These are phyloP conservation scores for Malus hybrid DNA, from an alignment of 331 rosid species.

Conservation along the genomic window DNA sequence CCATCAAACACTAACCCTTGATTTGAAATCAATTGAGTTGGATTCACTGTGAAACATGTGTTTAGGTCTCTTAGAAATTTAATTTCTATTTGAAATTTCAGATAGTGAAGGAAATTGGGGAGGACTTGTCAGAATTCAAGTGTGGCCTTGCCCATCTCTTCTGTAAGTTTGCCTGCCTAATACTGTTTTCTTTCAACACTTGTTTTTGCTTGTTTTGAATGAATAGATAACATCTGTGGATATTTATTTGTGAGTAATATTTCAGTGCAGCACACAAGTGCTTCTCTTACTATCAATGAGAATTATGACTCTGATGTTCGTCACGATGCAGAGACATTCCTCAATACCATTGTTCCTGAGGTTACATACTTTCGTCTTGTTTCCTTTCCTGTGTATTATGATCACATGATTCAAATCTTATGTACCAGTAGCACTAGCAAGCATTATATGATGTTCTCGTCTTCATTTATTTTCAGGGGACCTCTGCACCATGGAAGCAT, in stretches of 20 bases:
- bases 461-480: slow-evolving; percentile 40
- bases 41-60: no score
- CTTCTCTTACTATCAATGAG: slow-evolving; percentile 92
- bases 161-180: slow-evolving; percentile 33
- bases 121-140: slow-evolving; percentile 70
- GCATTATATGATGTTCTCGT: neutral
- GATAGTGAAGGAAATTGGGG: slow-evolving; percentile 37
- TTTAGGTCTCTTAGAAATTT: neutral
- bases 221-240: neutral
- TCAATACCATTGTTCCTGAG: slow-evolving; percentile 46
- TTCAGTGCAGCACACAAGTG: slow-evolving; percentile 95
- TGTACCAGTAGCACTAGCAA: no score
- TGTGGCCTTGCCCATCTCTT: slow-evolving; percentile 95
- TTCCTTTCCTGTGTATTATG: no score
- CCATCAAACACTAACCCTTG: no score
- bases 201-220: neutral
- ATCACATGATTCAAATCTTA: no score
- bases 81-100: neutral
- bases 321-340: slow-evolving; percentile 78
- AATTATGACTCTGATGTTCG: slow-evolving; percentile 91
- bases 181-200: neutral
- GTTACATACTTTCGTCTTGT: neutral
- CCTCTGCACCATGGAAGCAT: slow-evolving; percentile 92
- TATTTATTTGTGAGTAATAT: neutral
- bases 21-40: no score